Base-by-base conservation (phyloP, 306 rosid genomes). In the Lathyrus oleraceus region DNA sequence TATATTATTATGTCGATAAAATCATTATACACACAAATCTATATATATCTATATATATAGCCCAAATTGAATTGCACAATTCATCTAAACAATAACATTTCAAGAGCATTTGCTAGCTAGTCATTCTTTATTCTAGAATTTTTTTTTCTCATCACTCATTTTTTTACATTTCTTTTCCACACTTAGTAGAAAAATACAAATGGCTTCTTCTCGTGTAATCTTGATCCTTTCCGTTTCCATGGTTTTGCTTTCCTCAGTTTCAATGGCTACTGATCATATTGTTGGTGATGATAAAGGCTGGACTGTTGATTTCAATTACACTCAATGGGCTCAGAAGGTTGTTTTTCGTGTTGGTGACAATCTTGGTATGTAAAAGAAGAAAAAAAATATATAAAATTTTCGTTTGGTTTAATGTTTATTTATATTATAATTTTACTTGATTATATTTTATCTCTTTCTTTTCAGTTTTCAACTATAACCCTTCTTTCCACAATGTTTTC, bases 201-300 rank as follows among this genome's bases (percentile, higher is more conserved):
- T 62, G 97, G 86, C 85, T 62, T 66, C 27, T 53, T 15, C 56
- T 69, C 62, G 60, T 28, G 1, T 62, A 17, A 59, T 38, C 13
- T 66, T 51, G 27, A 51, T 74, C 59, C 23, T 82, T 25, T 71
- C 80, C 10, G 25, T 75, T 65, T 69, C 71, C 12, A 47, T 75
- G 75, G 28, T 78, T 40, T 10, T 82, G 75, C 57, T 83, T 78
- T 80, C 78, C 10, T 68, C 85, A 1, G 23, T 78, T 32, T 80
- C 76, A 0, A 44, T 61, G 62, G 89, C 87, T 5, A 42, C 69
- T 44, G 87, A 80, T 47, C 32, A 51, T 63, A 0, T 25, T 4
- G 89, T 85, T 6, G 87, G 89, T 36, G 89, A 40, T 27, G 68
- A 67, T 0, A 45, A 56, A 3, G 87, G 87, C 3, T 85, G 89